These are phyloP conservation scores for Agaricus subrufescens DNA, from an alignment of 768 basidiomycete genomes.

Conservation along the genomic window DNA sequence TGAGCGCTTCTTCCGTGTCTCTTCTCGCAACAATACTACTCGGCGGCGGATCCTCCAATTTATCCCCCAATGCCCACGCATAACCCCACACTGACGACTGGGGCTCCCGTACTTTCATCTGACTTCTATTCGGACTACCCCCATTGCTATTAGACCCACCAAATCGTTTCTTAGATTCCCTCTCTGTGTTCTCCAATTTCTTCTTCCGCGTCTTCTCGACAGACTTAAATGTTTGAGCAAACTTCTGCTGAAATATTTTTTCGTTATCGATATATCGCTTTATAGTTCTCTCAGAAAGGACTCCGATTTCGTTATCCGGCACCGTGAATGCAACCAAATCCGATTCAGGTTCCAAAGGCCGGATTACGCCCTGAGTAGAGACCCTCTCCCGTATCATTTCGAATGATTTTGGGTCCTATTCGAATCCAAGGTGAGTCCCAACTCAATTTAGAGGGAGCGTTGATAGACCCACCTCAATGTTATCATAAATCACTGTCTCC, in stretches of 20 bases:
- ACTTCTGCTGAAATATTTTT: slow-evolving; percentile 62
- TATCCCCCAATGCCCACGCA: slow-evolving; percentile 77
- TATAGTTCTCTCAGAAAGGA: slow-evolving; percentile 67
- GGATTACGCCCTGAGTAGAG: slow-evolving; percentile 74
- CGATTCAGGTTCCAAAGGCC: slow-evolving; percentile 68
- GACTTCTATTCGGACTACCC: not conserved
- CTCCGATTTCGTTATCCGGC: slow-evolving; percentile 63
- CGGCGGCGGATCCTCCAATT: slow-evolving; percentile 80
- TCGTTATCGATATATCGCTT: slow-evolving; percentile 72
- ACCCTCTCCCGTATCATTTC: slow-evolving; percentile 92
- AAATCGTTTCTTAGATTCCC: slow-evolving; percentile 57
- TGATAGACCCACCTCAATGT: slow-evolving; percentile 36
- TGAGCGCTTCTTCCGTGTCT: slow-evolving; percentile 77
- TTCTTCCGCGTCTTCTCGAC: slow-evolving; percentile 66
- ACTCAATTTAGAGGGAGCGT: not conserved
- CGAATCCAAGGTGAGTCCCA: not conserved
- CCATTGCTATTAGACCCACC: slow-evolving; percentile 24
- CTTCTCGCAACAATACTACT: slow-evolving; percentile 87
- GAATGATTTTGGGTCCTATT: slow-evolving; percentile 34
- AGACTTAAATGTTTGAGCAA: slow-evolving; percentile 44
- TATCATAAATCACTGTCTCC: slow-evolving; percentile 51
- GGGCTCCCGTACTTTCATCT: slow-evolving; percentile 23
- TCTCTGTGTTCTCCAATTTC: slow-evolving; percentile 55
- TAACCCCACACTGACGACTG: slow-evolving; percentile 63
- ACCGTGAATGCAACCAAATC: slow-evolving; percentile 66